Evolutionary conservation across 2,329 filamentous ascomycete genomes (phyloP).

Genomic region (Pseudocercospora fijiensis): DNA sequence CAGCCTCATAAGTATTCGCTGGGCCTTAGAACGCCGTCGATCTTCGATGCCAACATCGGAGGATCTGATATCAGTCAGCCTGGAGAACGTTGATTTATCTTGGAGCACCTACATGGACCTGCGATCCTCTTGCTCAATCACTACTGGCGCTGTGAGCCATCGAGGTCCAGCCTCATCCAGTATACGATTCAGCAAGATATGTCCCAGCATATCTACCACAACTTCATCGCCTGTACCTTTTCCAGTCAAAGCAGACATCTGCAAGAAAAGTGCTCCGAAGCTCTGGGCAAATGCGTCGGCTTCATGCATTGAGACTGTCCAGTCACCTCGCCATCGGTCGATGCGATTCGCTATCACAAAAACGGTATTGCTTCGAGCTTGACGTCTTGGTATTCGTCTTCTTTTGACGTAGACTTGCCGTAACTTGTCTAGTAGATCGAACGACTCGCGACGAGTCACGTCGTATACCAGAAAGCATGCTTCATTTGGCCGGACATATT

Average conservation of each 20-base stretch:
- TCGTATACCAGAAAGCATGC: conserved; percentile 18
- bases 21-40: background rate
- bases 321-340: conserved; percentile 18
- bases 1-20: background rate
- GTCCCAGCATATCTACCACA: conserved; percentile 11
- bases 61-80: background rate
- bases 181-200: conserved; percentile 9
- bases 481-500: conserved; percentile 12
- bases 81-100: background rate
- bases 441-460: conserved; percentile 11
- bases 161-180: conserved; percentile 12
- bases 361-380: conserved; percentile 7
- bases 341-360: conserved; percentile 14
- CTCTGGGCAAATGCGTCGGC: conserved; percentile 11
- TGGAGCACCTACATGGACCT: background rate
- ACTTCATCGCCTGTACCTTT: conserved; percentile 15
- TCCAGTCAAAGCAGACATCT: conserved; percentile 17
- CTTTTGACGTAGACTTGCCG: background rate
- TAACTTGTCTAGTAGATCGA: conserved; percentile 11
- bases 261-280: conserved; percentile 10
- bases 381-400: conserved; percentile 13
- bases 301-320: conserved; percentile 9
- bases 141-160: background rate
- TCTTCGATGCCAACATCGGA: background rate
- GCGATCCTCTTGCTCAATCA: background rate